These are phyloP conservation scores for Marasmius tenuissimus DNA, from an alignment of 1,284 basidiomycete genomes.

Conservation along the genomic window DNA sequence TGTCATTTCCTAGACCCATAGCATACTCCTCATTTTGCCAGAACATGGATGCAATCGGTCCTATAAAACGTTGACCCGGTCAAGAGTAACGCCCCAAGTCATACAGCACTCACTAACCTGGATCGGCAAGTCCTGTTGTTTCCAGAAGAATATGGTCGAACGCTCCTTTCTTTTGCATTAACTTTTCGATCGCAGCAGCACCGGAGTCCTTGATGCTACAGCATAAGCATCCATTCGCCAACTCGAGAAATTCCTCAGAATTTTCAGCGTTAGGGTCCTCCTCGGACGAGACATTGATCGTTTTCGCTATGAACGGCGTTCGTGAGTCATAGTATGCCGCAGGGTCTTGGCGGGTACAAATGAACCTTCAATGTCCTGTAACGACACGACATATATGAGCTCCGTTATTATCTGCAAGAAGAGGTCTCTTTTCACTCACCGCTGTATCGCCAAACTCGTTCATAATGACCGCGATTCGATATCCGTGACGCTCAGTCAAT, in stretches of 20 bases:
- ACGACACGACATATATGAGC: too few species aligned
- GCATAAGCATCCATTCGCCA: constrained; percentile 92
- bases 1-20: constrained; percentile 65
- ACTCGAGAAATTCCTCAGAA: constrained; percentile 81
- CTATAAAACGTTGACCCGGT: constrained; percentile 29
- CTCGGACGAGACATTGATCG: constrained; percentile 74
- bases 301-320: constrained; percentile 51
- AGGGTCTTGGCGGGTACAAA: constrained; percentile 1
- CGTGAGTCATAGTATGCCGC: background rate
- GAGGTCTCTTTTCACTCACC: constrained; percentile 45
- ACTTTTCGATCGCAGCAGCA: constrained; percentile 86
- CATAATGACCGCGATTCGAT: constrained; percentile 96
- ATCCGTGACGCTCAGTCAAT: constrained; percentile 87
- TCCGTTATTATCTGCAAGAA: constrained; percentile 14
- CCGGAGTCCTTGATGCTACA: constrained; percentile 94
- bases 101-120: constrained; percentile 48
- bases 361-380: constrained; percentile 66
- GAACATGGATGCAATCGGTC: constrained; percentile 84
- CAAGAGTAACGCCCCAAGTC: background rate
- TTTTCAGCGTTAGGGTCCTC: constrained; percentile 61
- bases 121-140: constrained; percentile 92
- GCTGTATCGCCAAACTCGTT: constrained; percentile 90
- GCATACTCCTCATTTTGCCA: constrained; percentile 93
- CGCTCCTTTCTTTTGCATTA: constrained; percentile 78
- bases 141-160: constrained; percentile 94